Evolutionary conservation across 192 early-diverging fungal genomes (phyloP), one percentile per base, ranked within the genome.

Genomic region (Dissophora globulifera): DNA sequence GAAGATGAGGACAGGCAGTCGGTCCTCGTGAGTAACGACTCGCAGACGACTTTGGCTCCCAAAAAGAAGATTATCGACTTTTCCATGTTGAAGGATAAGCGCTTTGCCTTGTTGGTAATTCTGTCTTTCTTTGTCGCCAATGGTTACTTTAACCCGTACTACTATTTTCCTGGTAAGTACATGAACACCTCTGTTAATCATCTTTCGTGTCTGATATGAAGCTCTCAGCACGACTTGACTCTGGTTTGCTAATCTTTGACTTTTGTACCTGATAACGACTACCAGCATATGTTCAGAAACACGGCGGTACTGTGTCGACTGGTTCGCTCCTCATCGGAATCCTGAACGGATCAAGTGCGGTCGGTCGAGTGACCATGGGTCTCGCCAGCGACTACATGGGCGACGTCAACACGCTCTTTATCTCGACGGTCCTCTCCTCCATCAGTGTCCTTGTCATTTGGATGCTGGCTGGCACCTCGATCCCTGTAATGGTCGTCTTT

Each of bases 101-200:
- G 64, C 10, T 84, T 88, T 30, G 41, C 75, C 1, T 42, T 83
- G 7, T 60, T 86, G 11, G 75, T 85, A 13, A 50, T 42, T 8
- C 54, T 82, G 20, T 63, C 52, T n/a, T 25, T 88, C n/a, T 83
- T 82, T 42, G 66, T 55, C 15, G 79, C 81, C 0, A 72, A 83
- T 16, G 84, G 78, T 11, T 89, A 89, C 58, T 87, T 89, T 43
- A 82, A 84, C 11, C 88, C 89, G 0, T 84, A 86, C 42, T 86
- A 87, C 52, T 81, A 38, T 35, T 72, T 89, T 63, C 81, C 85
- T 17, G 66, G 67, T 57, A 68, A 31, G 59, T 47, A 6, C 19
- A 11, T 33, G 0, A 29, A 15, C 8, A n/a, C 45, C 31, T 33
- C 42, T 16, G 7, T n/a, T n/a, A n/a, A n/a, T n/a, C n/a, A n/a